These are phyloP conservation scores for Moringa oleifera DNA, from an alignment of 345 rosid genomes.

Conservation along the genomic window DNA sequence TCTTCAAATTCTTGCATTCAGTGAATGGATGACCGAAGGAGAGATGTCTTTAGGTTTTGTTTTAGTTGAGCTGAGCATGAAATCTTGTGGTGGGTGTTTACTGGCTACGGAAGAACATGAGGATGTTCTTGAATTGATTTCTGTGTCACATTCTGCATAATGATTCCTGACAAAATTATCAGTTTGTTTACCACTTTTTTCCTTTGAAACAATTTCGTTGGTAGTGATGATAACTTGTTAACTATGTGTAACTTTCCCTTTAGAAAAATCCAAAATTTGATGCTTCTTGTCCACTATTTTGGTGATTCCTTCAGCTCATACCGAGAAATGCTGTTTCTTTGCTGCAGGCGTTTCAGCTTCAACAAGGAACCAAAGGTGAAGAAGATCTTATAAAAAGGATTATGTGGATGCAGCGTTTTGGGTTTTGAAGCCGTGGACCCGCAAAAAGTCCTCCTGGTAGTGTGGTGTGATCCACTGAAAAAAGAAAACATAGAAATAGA, in stretches of 20 bases:
- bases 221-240: conserved; percentile 30
- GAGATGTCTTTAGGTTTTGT: conserved; percentile 11
- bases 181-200: background rate
- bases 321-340: conserved; percentile 34
- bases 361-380: conserved; percentile 14
- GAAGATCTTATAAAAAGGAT: conserved; percentile 18
- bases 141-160: conserved; percentile 20
- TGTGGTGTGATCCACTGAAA: conserved; percentile 28
- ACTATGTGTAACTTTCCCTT: conserved; percentile 16
- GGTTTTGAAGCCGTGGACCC: conserved; percentile 26
- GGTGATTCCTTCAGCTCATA: conserved; percentile 36
- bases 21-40: conserved; percentile 6
- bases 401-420: conserved; percentile 26
- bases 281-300: conserved; percentile 43
- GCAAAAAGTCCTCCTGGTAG: conserved; percentile 18
- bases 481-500: conserved; percentile 20
- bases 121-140: conserved; percentile 21
- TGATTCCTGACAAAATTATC: conserved; percentile 9
- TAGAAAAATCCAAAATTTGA: conserved; percentile 35
- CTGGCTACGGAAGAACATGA: conserved; percentile 12
- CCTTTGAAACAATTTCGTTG: conserved; percentile 30
- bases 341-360: conserved; percentile 33
- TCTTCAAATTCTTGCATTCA: conserved; percentile 17
- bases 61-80: conserved; percentile 15
- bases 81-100: conserved; percentile 7